Evolutionary conservation across 768 basidiomycete genomes (phyloP), one percentile per base, ranked within the genome.

Genomic region (Scleroderma bovista): DNA sequence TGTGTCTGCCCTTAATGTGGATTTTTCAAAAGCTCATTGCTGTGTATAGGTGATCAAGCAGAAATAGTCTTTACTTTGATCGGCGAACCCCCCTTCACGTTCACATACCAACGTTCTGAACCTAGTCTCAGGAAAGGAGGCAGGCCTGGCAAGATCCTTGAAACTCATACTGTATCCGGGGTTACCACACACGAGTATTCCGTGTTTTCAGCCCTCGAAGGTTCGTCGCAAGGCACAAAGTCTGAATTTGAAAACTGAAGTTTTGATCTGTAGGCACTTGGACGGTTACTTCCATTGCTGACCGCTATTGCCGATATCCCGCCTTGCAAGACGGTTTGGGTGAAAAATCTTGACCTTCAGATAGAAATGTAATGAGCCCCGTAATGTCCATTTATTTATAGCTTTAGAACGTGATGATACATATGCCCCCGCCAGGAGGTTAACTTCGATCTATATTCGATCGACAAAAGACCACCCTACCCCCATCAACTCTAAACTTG

Each of bases 61-160:
- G 90, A 93, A 67, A 96, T 99, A 51, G 70, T 86, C 37, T 97
- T 99, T 67, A 84, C 84, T 3, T 78, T 99, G 47, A 75, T 85
- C 29, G 96, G 96, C 40, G 87, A 90, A 63, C 87, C 96, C 16
- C 96, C 96, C 0, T 99, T 97, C 71, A 86, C 93, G 1, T 97
- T 99, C 69, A 93, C 93, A 0, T 94, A 94, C 68, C 89, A 93
- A 65, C 80, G 91, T 42, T 78, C 89, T 2, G 90, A 91, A 66
- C 75, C 82, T 17, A 76, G 74, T 44, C 65, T 72, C 3, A 81
- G 77, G 69, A 88, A 87, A 63, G 84, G 85, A 26, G 77, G 78
- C 44, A 83, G 79, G 56, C 73, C 80, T 37, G 82, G 81, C 46
- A 88, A 86, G 61, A 81, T 93, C n/a, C 75, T 94, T 7, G 92